Evolutionary conservation across 306 rosid species (phyloP), one percentile per base, ranked within the genome.

Genomic region (Ormosia emarginata): DNA sequence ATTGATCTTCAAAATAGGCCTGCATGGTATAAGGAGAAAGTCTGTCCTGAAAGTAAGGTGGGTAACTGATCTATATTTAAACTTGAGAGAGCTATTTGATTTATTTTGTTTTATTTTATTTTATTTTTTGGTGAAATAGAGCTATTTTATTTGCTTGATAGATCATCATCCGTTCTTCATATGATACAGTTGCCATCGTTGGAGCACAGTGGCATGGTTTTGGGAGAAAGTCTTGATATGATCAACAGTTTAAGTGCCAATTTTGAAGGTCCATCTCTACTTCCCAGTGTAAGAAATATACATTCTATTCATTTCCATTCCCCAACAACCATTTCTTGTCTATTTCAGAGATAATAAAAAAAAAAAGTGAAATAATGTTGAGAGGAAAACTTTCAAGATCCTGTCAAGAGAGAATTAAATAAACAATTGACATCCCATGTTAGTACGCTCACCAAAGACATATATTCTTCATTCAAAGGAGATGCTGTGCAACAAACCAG

Each of bases 151-250:
- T 37, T 50, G 30, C 39, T 7, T 79, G 64, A 44, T 53, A 18
- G 13, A 0, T 77, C 39, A 68, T 57, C 24, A 24, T 5, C 55
- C 36, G 33, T 30, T 40, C 43, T 58, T 9, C 40, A 33, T 80
- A 52, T 53, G 0, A 67, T 41, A 15, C 52, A 91, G 93, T 91
- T 91, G 74, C 93, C 95, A 72, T 36, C 97, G 2, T 80, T 92
- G 64, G 94, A 92, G 79, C 94, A 89, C 81, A 65, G 90, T 74
- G 89, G 90, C 14, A 85, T 90, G 78, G 64, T 90, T 53, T 63
- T 87, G 7, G 94, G 84, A 57, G 97, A 92, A 74, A 90, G 94
- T 67, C 88, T 92, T 41, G 93, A 90, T 66, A 78, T 89, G 76
- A 79, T 92, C 63, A 90, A 90, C 75, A 90, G 90, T 62, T 2